Evolutionary conservation across 2,329 filamentous ascomycete species (phyloP).

Genomic region (Aspergillus quadrilineatus): DNA sequence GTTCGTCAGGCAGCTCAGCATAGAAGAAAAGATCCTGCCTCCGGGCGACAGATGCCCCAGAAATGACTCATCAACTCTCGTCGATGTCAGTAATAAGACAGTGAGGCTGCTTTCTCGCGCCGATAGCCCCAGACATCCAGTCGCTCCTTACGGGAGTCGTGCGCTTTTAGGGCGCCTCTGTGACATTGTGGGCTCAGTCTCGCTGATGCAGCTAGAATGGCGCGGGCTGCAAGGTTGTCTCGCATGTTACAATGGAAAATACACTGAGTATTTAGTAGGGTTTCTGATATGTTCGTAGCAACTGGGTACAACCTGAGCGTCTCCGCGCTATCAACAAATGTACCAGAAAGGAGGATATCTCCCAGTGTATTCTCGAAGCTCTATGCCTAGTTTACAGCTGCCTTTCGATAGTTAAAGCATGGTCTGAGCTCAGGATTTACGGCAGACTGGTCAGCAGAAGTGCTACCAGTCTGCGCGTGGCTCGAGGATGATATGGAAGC

Average conservation of each 20-base stretch:
- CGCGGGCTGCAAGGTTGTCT: background rate
- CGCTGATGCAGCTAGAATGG: constrained; percentile 1
- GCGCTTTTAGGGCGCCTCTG: background rate
- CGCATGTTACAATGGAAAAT: background rate
- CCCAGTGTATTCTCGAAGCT: background rate
- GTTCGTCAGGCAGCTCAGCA: background rate
- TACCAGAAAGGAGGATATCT: background rate
- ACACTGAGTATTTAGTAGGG: background rate
- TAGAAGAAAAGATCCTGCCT: background rate
- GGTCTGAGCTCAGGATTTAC: background rate
- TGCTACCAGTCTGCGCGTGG: background rate
- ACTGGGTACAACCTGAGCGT: background rate
- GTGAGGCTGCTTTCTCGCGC: background rate
- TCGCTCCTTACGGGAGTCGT: background rate
- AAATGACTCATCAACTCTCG: background rate
- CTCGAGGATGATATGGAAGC: background rate
- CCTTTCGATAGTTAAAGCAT: background rate
- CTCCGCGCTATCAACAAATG: background rate
- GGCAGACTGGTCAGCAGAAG: background rate
- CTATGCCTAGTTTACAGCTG: background rate
- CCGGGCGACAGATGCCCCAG: background rate
- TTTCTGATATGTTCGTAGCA: background rate
- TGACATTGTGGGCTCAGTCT: background rate
- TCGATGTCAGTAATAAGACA: background rate
- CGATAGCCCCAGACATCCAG: background rate